Base-by-base conservation (phyloP, 768 basidiomycete species). In the Hericium alpestre region DNA sequence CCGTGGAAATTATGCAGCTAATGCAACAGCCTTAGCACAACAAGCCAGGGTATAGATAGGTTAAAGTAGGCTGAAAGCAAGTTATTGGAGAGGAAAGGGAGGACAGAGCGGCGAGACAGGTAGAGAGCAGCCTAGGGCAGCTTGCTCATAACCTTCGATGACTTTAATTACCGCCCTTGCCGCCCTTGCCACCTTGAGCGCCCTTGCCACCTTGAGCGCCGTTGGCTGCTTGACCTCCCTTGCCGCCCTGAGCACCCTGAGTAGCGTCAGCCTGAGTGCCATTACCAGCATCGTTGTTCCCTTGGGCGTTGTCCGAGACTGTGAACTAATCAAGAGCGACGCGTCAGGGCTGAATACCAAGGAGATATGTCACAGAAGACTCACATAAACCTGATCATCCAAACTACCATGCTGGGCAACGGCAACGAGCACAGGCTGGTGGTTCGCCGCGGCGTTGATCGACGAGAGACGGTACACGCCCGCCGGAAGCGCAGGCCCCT, bases 371-470 rank as follows among this genome's bases (percentile, higher is more conserved):
- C 60, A 38, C 1, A 37, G 15, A 23, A 25, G 12, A 74, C 78
- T 61, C 59, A 83, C 79, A 68, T 85, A 85, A 67, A 80, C 65
- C 52, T 71, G 72, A 64, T 87, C 84, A 65, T 86, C 81, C 37
- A 83, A 64, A 20, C 70, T 67, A 58, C 83, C 83, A 60, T 81
- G 85, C 61, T 82, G 82, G 16, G 79, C 83, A 50, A 86, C 66
- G 16, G 83, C 73, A 47, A 78, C 81, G 56, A 83, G 69, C 51
- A 71, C 76, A 3, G 79, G 83, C 61, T 79, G 77, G 62, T 86
- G 82, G 69, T 86, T 86, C 11, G 77, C 64, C 15, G 77, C 73
- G 32, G 76, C 64, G 63, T 79, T 80, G 67, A 84, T 83, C 5
- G 80, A 78, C 58, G 79, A 75, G 22, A 85, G 65, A 57, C 76